Conservation (phyloP, 1,284 basidiomycete genomes). For the Melanopsichium pennsylvanicum region DNA sequence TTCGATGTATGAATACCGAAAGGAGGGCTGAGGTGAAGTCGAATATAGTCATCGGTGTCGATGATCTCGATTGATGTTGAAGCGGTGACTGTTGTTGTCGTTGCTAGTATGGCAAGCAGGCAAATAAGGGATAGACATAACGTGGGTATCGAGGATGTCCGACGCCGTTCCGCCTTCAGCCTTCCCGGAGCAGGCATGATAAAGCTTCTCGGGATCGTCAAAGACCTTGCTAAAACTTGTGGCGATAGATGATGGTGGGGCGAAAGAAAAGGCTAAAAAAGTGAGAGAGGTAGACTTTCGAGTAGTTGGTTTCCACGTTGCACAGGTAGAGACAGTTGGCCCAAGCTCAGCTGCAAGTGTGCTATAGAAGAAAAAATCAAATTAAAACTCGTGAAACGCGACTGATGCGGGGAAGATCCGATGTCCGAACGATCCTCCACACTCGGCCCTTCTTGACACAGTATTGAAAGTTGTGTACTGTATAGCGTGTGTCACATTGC, state of each 20-base stretch:
- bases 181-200: too few relatives aligned
- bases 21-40: neutral
- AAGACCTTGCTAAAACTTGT: too few relatives aligned
- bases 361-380: too few relatives aligned
- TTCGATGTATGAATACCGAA: neutral
- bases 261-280: neutral
- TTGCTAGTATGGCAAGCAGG: neutral
- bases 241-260: too few relatives aligned
- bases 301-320: too few relatives aligned
- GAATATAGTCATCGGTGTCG: constrained; percentile 29
- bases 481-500: neutral
- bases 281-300: too few relatives aligned
- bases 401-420: constrained; percentile 9
- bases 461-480: too few relatives aligned
- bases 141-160: too few relatives aligned
- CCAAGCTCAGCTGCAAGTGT: too few relatives aligned
- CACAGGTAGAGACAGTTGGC: neutral
- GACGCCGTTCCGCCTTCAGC: too few relatives aligned
- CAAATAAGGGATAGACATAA: neutral
- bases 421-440: neutral
- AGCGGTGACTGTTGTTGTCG: neutral
- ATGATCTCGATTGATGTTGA: neutral
- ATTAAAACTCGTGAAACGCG: too few relatives aligned
- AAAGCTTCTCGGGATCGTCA: too few relatives aligned
- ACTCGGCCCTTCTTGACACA: neutral